These are phyloP conservation scores for Boletus semigastroideus DNA, from an alignment of 1,284 basidiomycete genomes.

Conservation along the genomic window DNA sequence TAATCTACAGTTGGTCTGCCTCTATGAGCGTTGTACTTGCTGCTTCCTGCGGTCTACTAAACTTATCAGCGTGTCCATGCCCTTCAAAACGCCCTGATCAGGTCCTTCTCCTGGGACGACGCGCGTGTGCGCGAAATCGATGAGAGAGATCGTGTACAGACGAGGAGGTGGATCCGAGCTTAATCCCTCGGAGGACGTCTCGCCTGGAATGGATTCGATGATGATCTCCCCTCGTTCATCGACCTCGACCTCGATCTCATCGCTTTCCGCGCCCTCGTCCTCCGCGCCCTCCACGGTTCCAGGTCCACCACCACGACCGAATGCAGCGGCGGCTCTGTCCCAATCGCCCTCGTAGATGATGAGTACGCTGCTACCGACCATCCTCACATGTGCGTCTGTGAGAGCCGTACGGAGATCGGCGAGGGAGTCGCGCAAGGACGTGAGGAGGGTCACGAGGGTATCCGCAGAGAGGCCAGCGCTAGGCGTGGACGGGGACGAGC, in stretches of 20 bases:
- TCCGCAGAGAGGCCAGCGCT: slow-evolving; percentile 52
- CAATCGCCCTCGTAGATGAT: slow-evolving; percentile 82
- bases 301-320: slow-evolving; percentile 43
- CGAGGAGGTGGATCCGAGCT: slow-evolving; percentile 43
- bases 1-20: neutral
- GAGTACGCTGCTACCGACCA: slow-evolving; percentile 81
- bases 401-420: slow-evolving; percentile 58
- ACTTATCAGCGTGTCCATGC: slow-evolving; percentile 26
- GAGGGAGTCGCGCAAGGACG: slow-evolving; percentile 55
- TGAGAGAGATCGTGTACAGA: slow-evolving; percentile 73
- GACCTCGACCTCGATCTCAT: slow-evolving; percentile 33
- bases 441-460: slow-evolving; percentile 61
- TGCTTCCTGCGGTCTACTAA: slow-evolving; percentile 21
- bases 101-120: slow-evolving; percentile 71
- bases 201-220: slow-evolving; percentile 38
- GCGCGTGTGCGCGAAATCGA: slow-evolving; percentile 92
- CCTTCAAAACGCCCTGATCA: slow-evolving; percentile 48
- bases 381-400: slow-evolving; percentile 64
- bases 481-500: slow-evolving; percentile 23
- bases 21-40: slow-evolving; percentile 10
- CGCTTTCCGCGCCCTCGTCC: slow-evolving; percentile 34
- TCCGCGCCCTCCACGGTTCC: slow-evolving; percentile 32
- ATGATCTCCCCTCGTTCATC: slow-evolving; percentile 41
- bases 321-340: slow-evolving; percentile 41
- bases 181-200: slow-evolving; percentile 29